Evolutionary conservation across 2,329 filamentous ascomycete species (phyloP).

Genomic region (Monosporascus sp.): DNA sequence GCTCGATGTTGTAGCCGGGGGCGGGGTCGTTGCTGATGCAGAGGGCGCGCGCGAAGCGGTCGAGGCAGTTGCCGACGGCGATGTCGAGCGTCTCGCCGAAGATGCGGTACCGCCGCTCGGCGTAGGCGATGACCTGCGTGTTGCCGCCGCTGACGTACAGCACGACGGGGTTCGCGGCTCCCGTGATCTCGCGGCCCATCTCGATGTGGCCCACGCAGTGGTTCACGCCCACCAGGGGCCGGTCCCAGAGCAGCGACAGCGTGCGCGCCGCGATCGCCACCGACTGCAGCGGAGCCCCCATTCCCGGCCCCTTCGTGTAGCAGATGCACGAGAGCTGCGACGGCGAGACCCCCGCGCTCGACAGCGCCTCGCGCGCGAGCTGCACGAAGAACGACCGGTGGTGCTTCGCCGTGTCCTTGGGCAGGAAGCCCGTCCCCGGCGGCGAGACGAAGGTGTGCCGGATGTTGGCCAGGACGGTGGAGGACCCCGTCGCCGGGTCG

Average conservation of each 20-base stretch:
- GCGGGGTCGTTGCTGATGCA: slow-evolving; percentile 93
- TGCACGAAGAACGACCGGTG: slow-evolving; percentile 81
- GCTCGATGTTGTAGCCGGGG: slow-evolving; percentile 96
- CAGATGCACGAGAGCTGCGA: slow-evolving; percentile 83
- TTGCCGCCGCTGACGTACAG: slow-evolving; percentile 95
- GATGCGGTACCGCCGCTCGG: slow-evolving; percentile 89
- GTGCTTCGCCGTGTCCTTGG: slow-evolving; percentile 92
- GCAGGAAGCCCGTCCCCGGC: slow-evolving; percentile 89
- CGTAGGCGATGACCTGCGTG: slow-evolving; percentile 96
- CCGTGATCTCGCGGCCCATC: slow-evolving; percentile 93
- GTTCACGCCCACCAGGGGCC: slow-evolving; percentile 90
- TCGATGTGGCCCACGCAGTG: slow-evolving; percentile 99
- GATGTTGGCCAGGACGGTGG: slow-evolving; percentile 82
- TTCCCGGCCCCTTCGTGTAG: slow-evolving; percentile 92
- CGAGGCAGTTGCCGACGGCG: slow-evolving; percentile 94
- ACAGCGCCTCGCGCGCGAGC: slow-evolving; percentile 75
- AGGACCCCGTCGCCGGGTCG: slow-evolving; percentile 47
- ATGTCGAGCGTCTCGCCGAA: slow-evolving; percentile 98
- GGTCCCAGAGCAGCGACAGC: slow-evolving; percentile 76
- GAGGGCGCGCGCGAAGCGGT: slow-evolving; percentile 89
- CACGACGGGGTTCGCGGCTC: slow-evolving; percentile 86
- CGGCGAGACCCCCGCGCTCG: slow-evolving; percentile 57
- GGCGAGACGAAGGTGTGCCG: slow-evolving; percentile 91
- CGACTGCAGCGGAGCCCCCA: slow-evolving; percentile 87
- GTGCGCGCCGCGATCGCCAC: slow-evolving; percentile 83